Conservation (phyloP, 2,329 filamentous ascomycete genomes). For the Byssochlamys sp. region DNA sequence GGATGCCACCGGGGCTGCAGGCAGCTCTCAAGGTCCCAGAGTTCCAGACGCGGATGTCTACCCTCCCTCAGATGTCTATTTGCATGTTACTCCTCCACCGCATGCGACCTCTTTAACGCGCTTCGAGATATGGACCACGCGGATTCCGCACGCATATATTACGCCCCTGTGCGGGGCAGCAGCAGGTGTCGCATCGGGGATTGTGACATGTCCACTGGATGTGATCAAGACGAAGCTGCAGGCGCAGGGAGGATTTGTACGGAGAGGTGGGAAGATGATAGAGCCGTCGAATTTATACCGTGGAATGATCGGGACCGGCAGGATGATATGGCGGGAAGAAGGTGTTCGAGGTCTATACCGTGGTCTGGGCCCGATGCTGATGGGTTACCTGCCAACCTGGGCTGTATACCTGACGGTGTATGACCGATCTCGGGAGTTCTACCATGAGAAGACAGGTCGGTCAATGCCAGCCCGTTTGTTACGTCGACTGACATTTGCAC, state of each 20-base stretch:
- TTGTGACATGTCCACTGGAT: conserved; percentile 93
- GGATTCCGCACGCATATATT: conserved; percentile 50
- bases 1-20: conserved; percentile 26
- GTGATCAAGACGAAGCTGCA: conserved; percentile 98
- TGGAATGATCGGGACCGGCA: conserved; percentile 76
- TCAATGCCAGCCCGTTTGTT: conserved; percentile 1
- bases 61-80: conserved; percentile 15
- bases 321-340: conserved; percentile 77
- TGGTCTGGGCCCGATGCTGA: conserved; percentile 82
- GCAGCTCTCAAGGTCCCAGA: conserved; percentile 11
- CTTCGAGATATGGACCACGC: conserved; percentile 35
- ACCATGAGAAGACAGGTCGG: conserved; percentile 58
- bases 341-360: conserved; percentile 85
- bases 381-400: conserved; percentile 96
- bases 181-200: conserved; percentile 82
- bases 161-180: conserved; percentile 79
- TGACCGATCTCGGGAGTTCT: conserved; percentile 70
- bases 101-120: conserved; percentile 24
- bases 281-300: conserved; percentile 59
- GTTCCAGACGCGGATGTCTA: conserved; percentile 10
- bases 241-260: conserved; percentile 74
- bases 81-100: conserved; percentile 19
- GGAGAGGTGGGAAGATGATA: conserved; percentile 29
- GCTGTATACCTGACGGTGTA: conserved; percentile 97
- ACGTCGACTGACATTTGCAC: conserved; percentile 9